phyloP scores from a whole-genome alignment of 1,284 basidiomycete genomes.

The Sporisorium graminicola region DNA sequence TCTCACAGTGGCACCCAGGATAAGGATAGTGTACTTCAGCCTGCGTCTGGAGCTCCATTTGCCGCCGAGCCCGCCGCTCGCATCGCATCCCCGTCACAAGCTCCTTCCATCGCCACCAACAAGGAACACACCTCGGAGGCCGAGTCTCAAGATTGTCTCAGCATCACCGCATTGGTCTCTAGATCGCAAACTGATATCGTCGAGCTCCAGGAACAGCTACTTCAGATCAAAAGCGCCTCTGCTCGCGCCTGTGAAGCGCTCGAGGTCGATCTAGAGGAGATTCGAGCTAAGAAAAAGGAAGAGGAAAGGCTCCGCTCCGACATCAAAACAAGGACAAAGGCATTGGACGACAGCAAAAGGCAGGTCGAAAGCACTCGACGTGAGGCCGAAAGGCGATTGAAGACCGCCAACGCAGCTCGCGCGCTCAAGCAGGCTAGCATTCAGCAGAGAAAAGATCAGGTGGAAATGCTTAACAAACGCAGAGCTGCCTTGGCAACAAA shows the following conservation, averaged over 20 bases:
- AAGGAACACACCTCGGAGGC: conserved; percentile 7
- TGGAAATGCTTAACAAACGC: conserved; percentile 75
- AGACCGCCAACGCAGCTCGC: conserved; percentile 77
- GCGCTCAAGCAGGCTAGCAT: conserved; percentile 45
- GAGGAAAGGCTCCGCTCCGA: conserved; percentile 85
- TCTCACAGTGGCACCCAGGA: conserved; percentile 15
- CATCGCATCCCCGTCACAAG: neutral
- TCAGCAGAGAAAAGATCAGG: conserved; percentile 77
- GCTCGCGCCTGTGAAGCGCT: conserved; percentile 75
- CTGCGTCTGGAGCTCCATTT: conserved; percentile 8
- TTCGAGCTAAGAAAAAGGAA: conserved; percentile 81
- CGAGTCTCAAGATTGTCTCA: conserved; percentile 27
- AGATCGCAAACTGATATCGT: conserved; percentile 30
- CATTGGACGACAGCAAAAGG: conserved; percentile 87
- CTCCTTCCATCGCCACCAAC: neutral
- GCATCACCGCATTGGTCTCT: conserved; percentile 34
- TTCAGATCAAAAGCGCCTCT: conserved; percentile 75
- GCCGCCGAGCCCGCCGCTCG: conserved; percentile 5
- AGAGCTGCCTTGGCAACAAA: conserved; percentile 68
- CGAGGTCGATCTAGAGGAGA: conserved; percentile 79
- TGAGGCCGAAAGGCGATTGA: conserved; percentile 89
- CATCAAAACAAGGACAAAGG: conserved; percentile 83
- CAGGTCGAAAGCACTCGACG: conserved; percentile 81
- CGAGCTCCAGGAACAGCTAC: conserved; percentile 81
- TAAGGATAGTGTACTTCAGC: conserved; percentile 3